These are phyloP conservation scores for Solanum acaule DNA, from an alignment of 257 asterid genomes.

Conservation along the genomic window DNA sequence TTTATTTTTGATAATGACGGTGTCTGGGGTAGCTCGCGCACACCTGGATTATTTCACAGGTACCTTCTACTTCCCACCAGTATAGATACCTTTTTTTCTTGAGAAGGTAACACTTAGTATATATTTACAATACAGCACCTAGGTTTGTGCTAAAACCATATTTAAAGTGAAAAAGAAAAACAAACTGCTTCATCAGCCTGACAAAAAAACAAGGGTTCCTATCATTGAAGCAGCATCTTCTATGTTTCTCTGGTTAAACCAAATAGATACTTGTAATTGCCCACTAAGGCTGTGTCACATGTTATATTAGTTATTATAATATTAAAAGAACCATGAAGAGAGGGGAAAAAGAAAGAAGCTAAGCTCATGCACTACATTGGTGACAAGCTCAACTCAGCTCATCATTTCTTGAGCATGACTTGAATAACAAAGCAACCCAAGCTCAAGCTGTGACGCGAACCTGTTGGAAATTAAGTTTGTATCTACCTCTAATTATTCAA, in stretches of 20 bases:
- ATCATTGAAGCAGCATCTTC: background rate
- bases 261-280: background rate
- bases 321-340: background rate
- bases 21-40: background rate
- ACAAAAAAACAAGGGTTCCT: background rate
- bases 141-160: background rate
- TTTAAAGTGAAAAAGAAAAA: background rate
- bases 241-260: background rate
- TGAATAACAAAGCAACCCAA: background rate
- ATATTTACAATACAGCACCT: background rate
- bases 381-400: background rate
- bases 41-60: background rate
- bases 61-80: background rate
- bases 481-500: background rate
- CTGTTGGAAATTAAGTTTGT: background rate
- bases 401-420: background rate
- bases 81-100: too few species aligned
- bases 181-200: background rate
- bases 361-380: background rate
- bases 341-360: background rate
- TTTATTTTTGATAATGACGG: background rate
- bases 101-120: background rate
- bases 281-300: background rate
- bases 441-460: background rate
- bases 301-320: background rate